phyloP scores from a whole-genome alignment of 768 basidiomycete species.

The Termitomyces sp. region DNA sequence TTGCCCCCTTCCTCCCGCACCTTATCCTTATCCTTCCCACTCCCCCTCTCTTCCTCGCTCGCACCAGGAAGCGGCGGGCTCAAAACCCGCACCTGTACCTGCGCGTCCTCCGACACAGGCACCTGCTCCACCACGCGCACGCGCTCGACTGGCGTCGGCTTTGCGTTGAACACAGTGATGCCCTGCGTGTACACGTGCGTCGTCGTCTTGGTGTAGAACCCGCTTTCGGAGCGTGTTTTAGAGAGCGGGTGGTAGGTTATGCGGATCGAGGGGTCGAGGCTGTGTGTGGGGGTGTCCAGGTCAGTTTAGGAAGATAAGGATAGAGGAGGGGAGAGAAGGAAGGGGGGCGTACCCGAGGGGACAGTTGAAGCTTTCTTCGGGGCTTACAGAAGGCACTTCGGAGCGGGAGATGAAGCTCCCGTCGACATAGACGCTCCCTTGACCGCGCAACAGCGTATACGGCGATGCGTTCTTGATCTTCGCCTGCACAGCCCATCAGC shows the following conservation, averaged over 20 bases:
- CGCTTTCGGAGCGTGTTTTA: constrained; percentile 19
- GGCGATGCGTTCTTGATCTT: constrained; percentile 23
- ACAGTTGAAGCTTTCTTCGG: constrained; percentile 25
- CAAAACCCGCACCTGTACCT: constrained; percentile 2
- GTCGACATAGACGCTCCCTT: constrained; percentile 22
- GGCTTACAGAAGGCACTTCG: constrained; percentile 18
- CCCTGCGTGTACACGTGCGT: constrained; percentile 18
- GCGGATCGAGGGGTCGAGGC: constrained; percentile 21
- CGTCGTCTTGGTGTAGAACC: constrained; percentile 18
- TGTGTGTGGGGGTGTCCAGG: neutral
- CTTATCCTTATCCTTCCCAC: neutral
- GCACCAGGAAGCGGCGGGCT: neutral
- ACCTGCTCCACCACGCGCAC: constrained; percentile 19
- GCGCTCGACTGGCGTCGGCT: constrained; percentile 9
- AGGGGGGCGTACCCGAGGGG: constrained; percentile 20
- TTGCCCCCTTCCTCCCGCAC: neutral
- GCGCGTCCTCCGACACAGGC: constrained; percentile 18
- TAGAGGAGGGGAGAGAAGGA: neutral
- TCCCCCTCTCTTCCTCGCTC: neutral
- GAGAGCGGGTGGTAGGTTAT: constrained; percentile 19
- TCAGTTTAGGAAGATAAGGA: neutral
- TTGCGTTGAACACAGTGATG: constrained; percentile 20
- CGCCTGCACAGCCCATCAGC: constrained; percentile 11
- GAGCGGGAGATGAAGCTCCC: constrained; percentile 24
- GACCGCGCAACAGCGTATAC: constrained; percentile 19